Base-by-base conservation (phyloP, 257 asterid genomes). In the Primulina eburnea region DNA sequence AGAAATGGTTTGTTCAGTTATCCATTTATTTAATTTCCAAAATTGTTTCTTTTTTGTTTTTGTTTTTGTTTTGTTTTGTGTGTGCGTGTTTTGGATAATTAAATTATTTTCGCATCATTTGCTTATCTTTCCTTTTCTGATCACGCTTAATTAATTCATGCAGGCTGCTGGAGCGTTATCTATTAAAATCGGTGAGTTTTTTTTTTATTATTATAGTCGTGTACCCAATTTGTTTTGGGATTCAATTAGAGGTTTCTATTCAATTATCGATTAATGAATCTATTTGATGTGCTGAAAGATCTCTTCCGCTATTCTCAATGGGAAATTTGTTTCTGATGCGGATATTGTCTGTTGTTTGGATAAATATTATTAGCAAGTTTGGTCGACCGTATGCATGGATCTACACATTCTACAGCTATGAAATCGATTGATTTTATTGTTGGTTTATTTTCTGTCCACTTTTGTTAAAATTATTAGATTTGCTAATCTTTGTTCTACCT, bases 111-210 rank as follows among this genome's bases (percentile, higher is more conserved):
- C 30, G 65, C 64, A 30, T 70, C 50, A 20, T 35, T 62, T 60
- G 56, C 18, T 30, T 12, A 28, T 53, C 60, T 52, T 69, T 26
- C 21, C 70, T 71, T 29, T 59, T 68, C 65, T 53, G 18, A 32
- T 62, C 30, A 24, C 20, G 43, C 59, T 21, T 5, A 50, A 65
- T 26, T 32, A 70, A 70, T 43, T 50, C 40, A 63, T 81, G 90
- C 97, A 94, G 99, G 99, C 99, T 73, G 99, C 99, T 70, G 95
- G 99, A 75, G 96, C 99, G 64, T 78, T 94, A 67, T 94, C 96
- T 59, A 92, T 94, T 70, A 92, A 92, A 84, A 91, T 94, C 35
- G 99, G 99, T 91, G 78, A 83, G 92, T 70, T 5, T 60, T 52
- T 17, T 63, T 62, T 58, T 10, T 29, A 6, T 26, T 30, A 29